Conservation (phyloP, 805 yeast genomes). For the Clavispora fructus region DNA sequence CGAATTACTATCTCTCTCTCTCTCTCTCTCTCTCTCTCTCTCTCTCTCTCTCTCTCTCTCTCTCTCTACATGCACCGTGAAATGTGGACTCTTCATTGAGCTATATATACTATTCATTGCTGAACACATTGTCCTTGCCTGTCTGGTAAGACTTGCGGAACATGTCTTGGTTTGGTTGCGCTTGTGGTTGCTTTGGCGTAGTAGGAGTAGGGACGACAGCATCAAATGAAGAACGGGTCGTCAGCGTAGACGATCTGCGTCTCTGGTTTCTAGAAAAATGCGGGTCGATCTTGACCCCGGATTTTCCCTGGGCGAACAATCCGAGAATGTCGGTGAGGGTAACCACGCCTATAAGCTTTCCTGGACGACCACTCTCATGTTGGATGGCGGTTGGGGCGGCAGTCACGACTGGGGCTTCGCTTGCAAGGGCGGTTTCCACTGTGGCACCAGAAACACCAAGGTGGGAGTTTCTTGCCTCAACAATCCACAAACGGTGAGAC, state of each 20-base stretch:
- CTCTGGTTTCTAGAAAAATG: slow-evolving; percentile 83
- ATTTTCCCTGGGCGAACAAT: slow-evolving; percentile 63
- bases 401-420: slow-evolving; percentile 17
- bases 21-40: too few species aligned
- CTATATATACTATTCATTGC: slow-evolving; percentile 1
- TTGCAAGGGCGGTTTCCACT: slow-evolving; percentile 10
- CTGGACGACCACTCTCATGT: slow-evolving; percentile 48
- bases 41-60: too few species aligned
- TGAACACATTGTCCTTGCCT: slow-evolving; percentile 3
- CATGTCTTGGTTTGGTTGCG: slow-evolving; percentile 15
- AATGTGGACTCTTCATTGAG: background rate
- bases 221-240: slow-evolving; percentile 18
- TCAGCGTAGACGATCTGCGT: slow-evolving; percentile 50
- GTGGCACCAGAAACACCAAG: slow-evolving; percentile 8
- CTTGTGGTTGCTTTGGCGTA: slow-evolving; percentile 6
- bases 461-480: slow-evolving; percentile 33
- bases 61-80: too few species aligned
- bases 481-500: slow-evolving; percentile 86
- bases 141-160: slow-evolving; percentile 13
- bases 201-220: slow-evolving; percentile 7
- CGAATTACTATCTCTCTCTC: too few species aligned
- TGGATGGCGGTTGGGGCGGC: slow-evolving; percentile 11
- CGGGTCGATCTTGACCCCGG: slow-evolving; percentile 77
- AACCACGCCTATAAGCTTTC: slow-evolving; percentile 84
- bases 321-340: slow-evolving; percentile 88